Percentiles rank a stretch among this genome's conserved stretches.
Conservation (phyloP, 73 alveolate species). For the Uronychia binucleata region DNA sequence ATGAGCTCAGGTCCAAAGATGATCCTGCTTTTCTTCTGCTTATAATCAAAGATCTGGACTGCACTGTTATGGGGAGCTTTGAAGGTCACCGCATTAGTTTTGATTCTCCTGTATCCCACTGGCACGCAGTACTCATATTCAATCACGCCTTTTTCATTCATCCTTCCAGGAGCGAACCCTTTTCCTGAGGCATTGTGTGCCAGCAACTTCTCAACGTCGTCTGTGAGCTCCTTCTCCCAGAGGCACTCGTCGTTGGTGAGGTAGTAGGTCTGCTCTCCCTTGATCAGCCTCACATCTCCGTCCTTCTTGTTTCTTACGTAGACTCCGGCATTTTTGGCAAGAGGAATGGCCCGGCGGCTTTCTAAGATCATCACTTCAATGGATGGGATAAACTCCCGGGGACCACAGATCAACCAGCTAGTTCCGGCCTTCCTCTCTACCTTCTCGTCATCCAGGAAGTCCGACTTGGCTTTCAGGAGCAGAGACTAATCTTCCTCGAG, state of each 20-base stretch:
- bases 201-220: constrained; percentile 51
- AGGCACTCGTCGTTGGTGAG: constrained; percentile 58
- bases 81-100: constrained; percentile 59
- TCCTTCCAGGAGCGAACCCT: neutral
- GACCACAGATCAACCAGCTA: constrained; percentile 72
- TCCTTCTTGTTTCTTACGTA: constrained; percentile 64
- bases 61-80: constrained; percentile 79
- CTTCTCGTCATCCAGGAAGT: neutral
- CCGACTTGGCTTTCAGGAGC: constrained; percentile 42
- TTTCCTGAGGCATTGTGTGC: constrained; percentile 23
- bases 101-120: constrained; percentile 20
- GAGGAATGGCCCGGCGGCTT: constrained; percentile 59
- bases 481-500: constrained; percentile 68
- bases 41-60: constrained; percentile 64
- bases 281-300: constrained; percentile 68
- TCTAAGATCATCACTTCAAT: constrained; percentile 53
- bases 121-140: neutral
- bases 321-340: constrained; percentile 72
- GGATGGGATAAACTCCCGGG: constrained; percentile 69
- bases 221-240: constrained; percentile 64
- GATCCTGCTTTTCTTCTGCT: constrained; percentile 50
- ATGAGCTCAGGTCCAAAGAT: constrained; percentile 76
- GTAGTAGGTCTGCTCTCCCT: constrained; percentile 53
- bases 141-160: neutral
- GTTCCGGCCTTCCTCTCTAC: constrained; percentile 53